Percentiles rank a stretch among this genome's conserved stretches.
Conservation (phyloP, 2,329 filamentous ascomycete genomes). For the Pseudocercospora macadamiae region DNA sequence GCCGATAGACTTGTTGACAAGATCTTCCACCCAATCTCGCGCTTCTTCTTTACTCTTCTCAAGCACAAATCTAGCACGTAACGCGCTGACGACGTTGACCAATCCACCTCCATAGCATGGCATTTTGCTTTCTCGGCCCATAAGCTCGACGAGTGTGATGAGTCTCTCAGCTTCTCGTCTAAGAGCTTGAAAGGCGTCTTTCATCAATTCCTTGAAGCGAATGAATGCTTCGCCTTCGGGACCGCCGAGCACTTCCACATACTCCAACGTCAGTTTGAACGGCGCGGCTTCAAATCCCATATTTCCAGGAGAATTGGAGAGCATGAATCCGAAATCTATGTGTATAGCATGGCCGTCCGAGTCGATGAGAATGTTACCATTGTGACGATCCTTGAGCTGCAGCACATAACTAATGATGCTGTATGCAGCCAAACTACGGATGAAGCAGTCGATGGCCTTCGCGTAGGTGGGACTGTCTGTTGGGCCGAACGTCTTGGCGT, state of each 20-base stretch:
- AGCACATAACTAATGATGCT: slow-evolving; percentile 83
- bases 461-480: slow-evolving; percentile 70
- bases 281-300: slow-evolving; percentile 86
- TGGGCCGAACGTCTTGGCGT: slow-evolving; percentile 74
- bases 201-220: slow-evolving; percentile 77
- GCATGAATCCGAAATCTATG: slow-evolving; percentile 89
- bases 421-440: slow-evolving; percentile 79
- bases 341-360: slow-evolving; percentile 85
- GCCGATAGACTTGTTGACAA: slow-evolving; percentile 78
- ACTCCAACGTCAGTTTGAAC: slow-evolving; percentile 84
- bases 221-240: slow-evolving; percentile 70
- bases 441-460: slow-evolving; percentile 76
- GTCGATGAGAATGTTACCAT: slow-evolving; percentile 83
- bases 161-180: slow-evolving; percentile 78
- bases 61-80: slow-evolving; percentile 77
- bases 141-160: slow-evolving; percentile 80
- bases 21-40: slow-evolving; percentile 78
- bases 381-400: slow-evolving; percentile 84
- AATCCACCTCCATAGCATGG: slow-evolving; percentile 78
- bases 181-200: slow-evolving; percentile 80
- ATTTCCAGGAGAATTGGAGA: slow-evolving; percentile 81
- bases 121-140: slow-evolving; percentile 83
- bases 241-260: slow-evolving; percentile 80
- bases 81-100: slow-evolving; percentile 67
- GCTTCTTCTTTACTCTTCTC: slow-evolving; percentile 82